phyloP scores from a whole-genome alignment of 2,329 filamentous ascomycete genomes.

The Clarireedia monteithiana region DNA sequence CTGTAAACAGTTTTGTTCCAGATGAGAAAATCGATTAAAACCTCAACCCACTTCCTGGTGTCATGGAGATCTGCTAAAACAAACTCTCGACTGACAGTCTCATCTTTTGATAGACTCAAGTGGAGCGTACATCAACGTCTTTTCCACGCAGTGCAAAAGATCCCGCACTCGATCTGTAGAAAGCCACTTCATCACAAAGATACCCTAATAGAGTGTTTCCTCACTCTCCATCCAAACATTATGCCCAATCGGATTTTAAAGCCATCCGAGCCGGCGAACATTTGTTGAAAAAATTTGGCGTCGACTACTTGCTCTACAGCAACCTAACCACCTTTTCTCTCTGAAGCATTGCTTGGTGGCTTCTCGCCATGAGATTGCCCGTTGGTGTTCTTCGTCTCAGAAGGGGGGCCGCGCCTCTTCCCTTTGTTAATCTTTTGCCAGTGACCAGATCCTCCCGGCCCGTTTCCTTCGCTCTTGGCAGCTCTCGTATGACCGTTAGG shows the following conservation, averaged over 20 bases:
- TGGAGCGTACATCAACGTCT: neutral
- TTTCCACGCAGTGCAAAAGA: neutral
- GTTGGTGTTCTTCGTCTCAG: conserved; percentile 39
- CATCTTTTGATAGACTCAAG: neutral
- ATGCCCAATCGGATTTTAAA: no score
- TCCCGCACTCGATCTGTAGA: no score
- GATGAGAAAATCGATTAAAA: conserved; percentile 9
- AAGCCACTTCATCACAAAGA: no score
- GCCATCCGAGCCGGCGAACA: no score
- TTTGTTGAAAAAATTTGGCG: no score
- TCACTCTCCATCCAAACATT: no score
- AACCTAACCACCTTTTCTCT: conserved; percentile 53
- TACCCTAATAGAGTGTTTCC: no score
- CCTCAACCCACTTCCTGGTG: conserved; percentile 2
- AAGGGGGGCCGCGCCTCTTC: conserved; percentile 39
- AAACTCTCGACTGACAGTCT: neutral
- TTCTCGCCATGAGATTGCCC: conserved; percentile 43
- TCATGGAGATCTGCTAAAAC: conserved; percentile 5
- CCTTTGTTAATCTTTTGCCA: conserved; percentile 52
- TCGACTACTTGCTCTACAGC: neutral
- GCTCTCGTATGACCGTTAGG: conserved; percentile 47
- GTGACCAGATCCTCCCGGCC: conserved; percentile 25
- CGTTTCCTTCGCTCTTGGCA: conserved; percentile 46
- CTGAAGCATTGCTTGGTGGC: conserved; percentile 49
- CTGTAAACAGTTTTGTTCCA: conserved; percentile 3